Conservation (phyloP, 352 stramenopile genomes). For the Pythium pyrilobum region DNA sequence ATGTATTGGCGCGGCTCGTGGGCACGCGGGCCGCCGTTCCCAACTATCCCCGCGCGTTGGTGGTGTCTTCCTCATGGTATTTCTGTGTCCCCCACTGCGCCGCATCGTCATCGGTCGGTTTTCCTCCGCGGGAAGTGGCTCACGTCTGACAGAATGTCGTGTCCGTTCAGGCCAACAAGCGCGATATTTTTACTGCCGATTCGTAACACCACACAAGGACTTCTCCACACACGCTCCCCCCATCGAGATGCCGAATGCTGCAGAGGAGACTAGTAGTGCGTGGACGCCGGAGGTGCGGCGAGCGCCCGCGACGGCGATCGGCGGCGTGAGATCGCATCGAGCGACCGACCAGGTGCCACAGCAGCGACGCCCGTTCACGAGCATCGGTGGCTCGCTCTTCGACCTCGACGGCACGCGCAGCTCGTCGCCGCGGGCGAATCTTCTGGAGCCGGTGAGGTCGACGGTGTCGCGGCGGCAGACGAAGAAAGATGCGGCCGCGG, state of each 20-base stretch:
- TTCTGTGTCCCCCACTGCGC: no score
- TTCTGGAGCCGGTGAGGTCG: background rate
- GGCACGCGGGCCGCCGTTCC: background rate
- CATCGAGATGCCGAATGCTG: slow-evolving; percentile 11
- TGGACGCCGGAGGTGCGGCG: background rate
- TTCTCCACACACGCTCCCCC: background rate
- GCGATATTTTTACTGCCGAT: background rate
- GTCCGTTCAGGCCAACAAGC: no score
- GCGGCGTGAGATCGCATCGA: background rate
- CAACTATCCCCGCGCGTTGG: no score
- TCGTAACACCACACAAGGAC: background rate
- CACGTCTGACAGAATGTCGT: no score
- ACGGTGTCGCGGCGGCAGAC: background rate
- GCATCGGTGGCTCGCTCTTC: slow-evolving; percentile 27
- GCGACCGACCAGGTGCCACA: background rate
- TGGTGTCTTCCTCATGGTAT: no score
- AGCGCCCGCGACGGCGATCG: slow-evolving; percentile 10
- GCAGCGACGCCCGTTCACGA: slow-evolving; percentile 31
- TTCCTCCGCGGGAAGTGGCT: no score
- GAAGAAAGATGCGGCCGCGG: background rate
- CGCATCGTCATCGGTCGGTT: no score
- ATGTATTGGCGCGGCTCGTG: background rate
- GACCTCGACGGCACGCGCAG: slow-evolving; percentile 20
- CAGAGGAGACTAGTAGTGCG: background rate
- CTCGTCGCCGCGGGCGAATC: background rate